These are phyloP conservation scores for Mycosphaerella sp. DNA, from an alignment of 2,329 filamentous ascomycete species.

Conservation along the genomic window DNA sequence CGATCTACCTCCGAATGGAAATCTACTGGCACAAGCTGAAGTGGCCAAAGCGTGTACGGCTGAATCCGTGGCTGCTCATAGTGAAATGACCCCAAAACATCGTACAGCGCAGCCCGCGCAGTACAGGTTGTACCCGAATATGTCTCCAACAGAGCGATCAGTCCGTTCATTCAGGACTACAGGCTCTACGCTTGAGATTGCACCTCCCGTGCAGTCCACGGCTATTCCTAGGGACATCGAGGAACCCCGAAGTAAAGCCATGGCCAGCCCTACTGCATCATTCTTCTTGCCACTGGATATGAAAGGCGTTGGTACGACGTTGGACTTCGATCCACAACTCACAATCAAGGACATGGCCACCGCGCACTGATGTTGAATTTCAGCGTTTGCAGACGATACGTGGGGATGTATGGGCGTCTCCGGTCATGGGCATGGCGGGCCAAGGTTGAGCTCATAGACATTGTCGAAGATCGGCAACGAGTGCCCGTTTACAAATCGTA, in stretches of 20 bases:
- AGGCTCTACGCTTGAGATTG: neutral
- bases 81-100: neutral
- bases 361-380: neutral
- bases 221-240: neutral
- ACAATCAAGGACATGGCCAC: neutral
- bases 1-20: too few relatives aligned
- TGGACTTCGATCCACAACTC: neutral
- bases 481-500: too few relatives aligned
- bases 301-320: neutral
- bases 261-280: constrained; percentile 2
- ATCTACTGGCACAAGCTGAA: too few relatives aligned
- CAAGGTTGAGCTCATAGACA: too few relatives aligned
- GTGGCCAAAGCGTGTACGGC: too few relatives aligned
- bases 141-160: neutral
- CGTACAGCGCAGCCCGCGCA: neutral
- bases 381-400: neutral
- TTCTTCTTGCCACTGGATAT: constrained; percentile 7
- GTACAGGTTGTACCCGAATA: neutral
- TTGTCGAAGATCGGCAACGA: too few relatives aligned
- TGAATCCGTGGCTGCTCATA: neutral
- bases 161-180: neutral
- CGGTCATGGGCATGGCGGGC: too few relatives aligned
- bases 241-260: neutral
- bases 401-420: neutral
- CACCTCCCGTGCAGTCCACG: neutral